Conservation (phyloP, 768 basidiomycete genomes). For the Pleurotus tuoliensis region DNA sequence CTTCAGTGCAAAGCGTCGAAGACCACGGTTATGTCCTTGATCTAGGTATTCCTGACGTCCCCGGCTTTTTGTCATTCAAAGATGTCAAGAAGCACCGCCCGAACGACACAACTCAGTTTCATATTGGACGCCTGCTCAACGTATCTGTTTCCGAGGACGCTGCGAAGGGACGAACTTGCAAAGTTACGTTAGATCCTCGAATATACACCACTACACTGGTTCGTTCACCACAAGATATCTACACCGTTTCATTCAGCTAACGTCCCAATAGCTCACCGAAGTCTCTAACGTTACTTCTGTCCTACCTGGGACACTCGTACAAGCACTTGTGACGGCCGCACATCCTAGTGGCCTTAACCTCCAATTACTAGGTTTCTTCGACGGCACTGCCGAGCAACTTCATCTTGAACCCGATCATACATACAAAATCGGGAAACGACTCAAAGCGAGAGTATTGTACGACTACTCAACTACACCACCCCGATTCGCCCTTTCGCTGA, state of each 20-base stretch:
- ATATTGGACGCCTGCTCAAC: constrained; percentile 65
- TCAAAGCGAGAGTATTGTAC: constrained; percentile 84
- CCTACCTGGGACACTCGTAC: constrained; percentile 82
- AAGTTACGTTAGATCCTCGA: constrained; percentile 52
- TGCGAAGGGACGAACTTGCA: constrained; percentile 76
- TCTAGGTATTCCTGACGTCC: constrained; percentile 71
- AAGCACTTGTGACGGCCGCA: constrained; percentile 75
- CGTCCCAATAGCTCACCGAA: constrained; percentile 57
- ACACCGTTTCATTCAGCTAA: neutral
- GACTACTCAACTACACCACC: constrained; percentile 73
- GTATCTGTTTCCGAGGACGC: constrained; percentile 65
- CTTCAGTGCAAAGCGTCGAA: constrained; percentile 79
- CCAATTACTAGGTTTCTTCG: constrained; percentile 88
- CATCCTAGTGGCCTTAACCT: constrained; percentile 75
- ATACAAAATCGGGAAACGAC: constrained; percentile 65
- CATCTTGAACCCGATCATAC: constrained; percentile 56
- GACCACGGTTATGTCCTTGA: constrained; percentile 94
- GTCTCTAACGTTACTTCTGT: constrained; percentile 75
- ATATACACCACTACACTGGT: constrained; percentile 55
- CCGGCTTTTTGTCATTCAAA: constrained; percentile 83
- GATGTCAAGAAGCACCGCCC: constrained; percentile 45
- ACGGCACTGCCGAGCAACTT: constrained; percentile 81
- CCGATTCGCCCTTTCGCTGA: constrained; percentile 76
- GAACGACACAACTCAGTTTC: constrained; percentile 32
- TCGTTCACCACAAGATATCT: neutral